Evolutionary conservation across 139 green algal species (phyloP), one percentile per base, ranked within the genome.

Genomic region (Tetraselmis striata): DNA sequence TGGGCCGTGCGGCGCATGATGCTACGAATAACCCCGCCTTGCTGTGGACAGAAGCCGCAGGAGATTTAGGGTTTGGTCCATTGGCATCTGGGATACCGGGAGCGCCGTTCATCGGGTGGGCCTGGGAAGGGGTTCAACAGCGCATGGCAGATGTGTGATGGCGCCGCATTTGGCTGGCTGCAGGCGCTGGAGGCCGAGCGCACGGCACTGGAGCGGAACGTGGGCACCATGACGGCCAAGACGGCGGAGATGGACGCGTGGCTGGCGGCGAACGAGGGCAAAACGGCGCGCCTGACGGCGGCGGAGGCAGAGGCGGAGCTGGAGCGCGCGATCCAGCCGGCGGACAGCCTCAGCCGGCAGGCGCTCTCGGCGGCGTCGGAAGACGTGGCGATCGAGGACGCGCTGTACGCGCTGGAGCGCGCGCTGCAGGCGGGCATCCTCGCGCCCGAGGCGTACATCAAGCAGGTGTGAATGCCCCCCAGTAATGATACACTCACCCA

Each of bases 371-470:
- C 86, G 31, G 88, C 94, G 83, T 90, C 93, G 2, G 85, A 93
- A 79, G 95, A 98, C 83, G 76, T 96, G 81, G 95, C 95, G 0
- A 79, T 95, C 11, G 95, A 98, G 88, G 95, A 98, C 81, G 78
- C 89, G 23, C 82, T 98, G 79, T 92, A 95, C 82, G 89, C 88
- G 1, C 83, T 98, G 77, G 95, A 98, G 75, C 87, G 90, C 30
- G 86, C 86, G 1, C 85, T 96, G 75, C 87, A 90, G 78, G 84
- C 87, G 2, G 90, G 88, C 24, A 45, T 85, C 59, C 29, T 95
- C 5, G 75, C 82, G 27, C 80, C 92, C 1, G 94, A 96, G 1
- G 85, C 80, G 0, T 97, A 95, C 85, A 80, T 97, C 2, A 94
- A 94, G 84, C 91, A 96, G 90, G 93, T 94, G 80, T 0, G 83